Evolutionary conservation across 805 yeast genomes (phyloP), one percentile per base, ranked within the genome.

Genomic region (Ogataea saltuana): DNA sequence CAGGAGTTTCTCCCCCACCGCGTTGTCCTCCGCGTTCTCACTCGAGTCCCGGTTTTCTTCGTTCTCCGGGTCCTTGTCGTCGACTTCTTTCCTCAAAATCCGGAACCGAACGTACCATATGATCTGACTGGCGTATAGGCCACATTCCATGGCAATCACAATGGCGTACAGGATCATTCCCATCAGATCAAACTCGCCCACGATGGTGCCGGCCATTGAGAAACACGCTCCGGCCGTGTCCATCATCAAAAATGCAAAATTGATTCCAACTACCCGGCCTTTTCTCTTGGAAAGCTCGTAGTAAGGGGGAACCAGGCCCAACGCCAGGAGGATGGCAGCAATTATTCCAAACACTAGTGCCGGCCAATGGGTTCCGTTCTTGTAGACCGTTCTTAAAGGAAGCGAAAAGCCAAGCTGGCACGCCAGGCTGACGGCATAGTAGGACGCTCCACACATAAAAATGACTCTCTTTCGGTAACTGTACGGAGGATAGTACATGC

Each of bases 161-260:
- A 88, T 70, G 7, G 81, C 77, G 60, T 89, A 91, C 30, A 89
- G 70, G 0, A 85, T 72, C 59, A 87, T 75, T 31, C 97, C 95
- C 77, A 91, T 73, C 12, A 80, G 60, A 62, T 91, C 97, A 61
- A 85, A 60, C 5, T 23, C 70, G 3, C 83, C 95, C 17, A 81
- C 73, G 4, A 67, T 56, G 23, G 74, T 72, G 53, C 81, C 71
- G 30, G 76, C 72, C 65, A 86, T 74, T 10, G n/a, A n/a, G n/a
- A n/a, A n/a, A n/a, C n/a, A n/a, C n/a, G 81, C 82, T 4, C 83
- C 83, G 34, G 66, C 54, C 4, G 76, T 65, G 54, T 78, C 83
- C 61, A 75, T 63, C n/a, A 55, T 48, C 34, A 78, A 62, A 41
- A 78, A 78, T 2, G 72, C 50, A 45, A 77, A 77, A 54, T 78